phyloP scores from a whole-genome alignment of 2,329 filamentous ascomycete genomes.

The Penicillium concentricum region DNA sequence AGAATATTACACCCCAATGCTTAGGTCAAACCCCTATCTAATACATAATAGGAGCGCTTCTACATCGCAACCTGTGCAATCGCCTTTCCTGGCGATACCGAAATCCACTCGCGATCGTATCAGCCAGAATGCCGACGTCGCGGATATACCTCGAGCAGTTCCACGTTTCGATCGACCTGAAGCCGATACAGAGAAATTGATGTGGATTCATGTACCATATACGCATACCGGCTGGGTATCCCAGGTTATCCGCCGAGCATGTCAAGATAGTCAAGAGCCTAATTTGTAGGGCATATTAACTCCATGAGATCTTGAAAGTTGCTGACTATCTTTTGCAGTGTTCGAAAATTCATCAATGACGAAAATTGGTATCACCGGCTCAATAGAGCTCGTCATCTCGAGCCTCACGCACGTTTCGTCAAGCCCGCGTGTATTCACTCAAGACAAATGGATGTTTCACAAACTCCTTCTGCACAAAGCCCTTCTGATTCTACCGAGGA shows the following conservation, averaged over 20 bases:
- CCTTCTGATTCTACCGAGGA: slow-evolving; percentile 15
- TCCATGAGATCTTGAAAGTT: rapidly evolving
- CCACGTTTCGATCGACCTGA: slow-evolving; percentile 36
- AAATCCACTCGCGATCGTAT: slow-evolving; percentile 24
- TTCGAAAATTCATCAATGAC: slow-evolving; percentile 34
- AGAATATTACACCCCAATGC: not conserved
- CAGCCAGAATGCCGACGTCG: slow-evolving; percentile 18
- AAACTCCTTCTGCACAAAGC: slow-evolving; percentile 11
- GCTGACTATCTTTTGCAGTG: slow-evolving; percentile 33
- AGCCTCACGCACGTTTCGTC: slow-evolving; percentile 42
- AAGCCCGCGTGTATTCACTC: slow-evolving; percentile 37
- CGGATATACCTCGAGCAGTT: slow-evolving; percentile 25
- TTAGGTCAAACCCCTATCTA: not conserved
- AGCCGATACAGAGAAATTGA: slow-evolving; percentile 33
- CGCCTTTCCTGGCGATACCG: slow-evolving; percentile 26
- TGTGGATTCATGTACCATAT: slow-evolving; percentile 38
- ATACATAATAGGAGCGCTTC: slow-evolving; percentile 9
- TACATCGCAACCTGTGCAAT: slow-evolving; percentile 20
- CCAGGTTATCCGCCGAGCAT: slow-evolving; percentile 21
- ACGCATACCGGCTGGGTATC: slow-evolving; percentile 27
- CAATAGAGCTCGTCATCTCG: slow-evolving; percentile 38
- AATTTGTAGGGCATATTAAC: slow-evolving; percentile 14
- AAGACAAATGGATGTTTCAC: slow-evolving; percentile 23
- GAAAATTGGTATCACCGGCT: slow-evolving; percentile 40
- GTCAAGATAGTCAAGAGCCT: slow-evolving; percentile 26